Evolutionary conservation across 169 alveolate species (phyloP), one percentile per base, ranked within the genome.

Genomic region (Plasmodium gallinaceum): DNA sequence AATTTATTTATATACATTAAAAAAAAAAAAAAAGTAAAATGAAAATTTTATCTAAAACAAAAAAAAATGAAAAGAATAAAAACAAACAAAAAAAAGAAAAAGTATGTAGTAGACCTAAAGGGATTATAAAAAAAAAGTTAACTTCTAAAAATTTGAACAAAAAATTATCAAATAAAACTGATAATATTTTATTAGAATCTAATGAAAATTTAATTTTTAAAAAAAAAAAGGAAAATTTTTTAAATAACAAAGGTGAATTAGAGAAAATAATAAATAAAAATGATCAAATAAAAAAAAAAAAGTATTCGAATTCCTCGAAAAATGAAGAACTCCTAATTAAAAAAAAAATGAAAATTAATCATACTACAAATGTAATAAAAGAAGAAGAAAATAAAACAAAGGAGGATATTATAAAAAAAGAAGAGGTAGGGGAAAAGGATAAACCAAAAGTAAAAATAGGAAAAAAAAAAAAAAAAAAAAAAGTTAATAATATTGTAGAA

Each of bases 401-500:
- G 58, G 62, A 60, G 16, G n/a, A 74, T 37, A 39, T 37, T 8
- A 58, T 32, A 58, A 48, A 66, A 51, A 42, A 48, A 71, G 48
- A 48, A 12, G 69, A 71, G 24, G 48, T 46, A 8, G 74, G 24
- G 24, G 48, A 64, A 20, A n/a, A n/a, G n/a, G n/a, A n/a, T n/a
- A n/a, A n/a, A n/a, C n/a, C n/a, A n/a, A n/a, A n/a, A n/a, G n/a
- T n/a, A n/a, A n/a, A n/a, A n/a, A n/a, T n/a, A n/a, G n/a, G n/a
- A n/a, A n/a, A n/a, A n/a, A n/a, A n/a, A n/a, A 52, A 74, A 74
- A 48, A 58, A n/a, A 51, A 37, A 5, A 74, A 22, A 24, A 60
- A 74, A 64, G 52, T 26, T 26, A 24, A 51, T 48, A 51, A 69
- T 51, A 26, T 8, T 22, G 22, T 46, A 51, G 22, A 7, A 69